Evolutionary conservation across 1,284 basidiomycete species (phyloP), one percentile per base, ranked within the genome.

Genomic region (Polyporus tsugae): DNA sequence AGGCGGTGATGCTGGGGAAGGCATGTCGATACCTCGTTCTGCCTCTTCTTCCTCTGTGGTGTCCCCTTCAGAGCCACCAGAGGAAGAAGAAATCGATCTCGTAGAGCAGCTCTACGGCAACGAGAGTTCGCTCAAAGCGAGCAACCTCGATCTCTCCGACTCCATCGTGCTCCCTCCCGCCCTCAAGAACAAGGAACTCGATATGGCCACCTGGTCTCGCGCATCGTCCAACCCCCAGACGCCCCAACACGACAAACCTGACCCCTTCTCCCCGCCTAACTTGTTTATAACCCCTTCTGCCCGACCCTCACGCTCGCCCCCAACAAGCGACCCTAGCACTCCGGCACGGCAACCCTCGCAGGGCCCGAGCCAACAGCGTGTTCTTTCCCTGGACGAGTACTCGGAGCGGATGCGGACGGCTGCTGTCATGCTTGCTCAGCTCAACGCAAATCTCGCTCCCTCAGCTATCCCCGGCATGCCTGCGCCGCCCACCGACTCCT

Each of bases 331-430:
- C 58, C 70, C 63, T 33, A 70, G 62, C 59, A 63, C 63, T 4
- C 65, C 65, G 55, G 62, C 67, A 38, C 65, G 64, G 36, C 66
- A 66, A 66, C 66, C 59, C 65, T 71, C 49, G 39, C 46, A 55
- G 69, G 63, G 62, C 55, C 29, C 41, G 65, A 1, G 60, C 36
- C 62, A 38, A 29, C 36, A 66, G 5, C 75, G 74, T 35, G 72
- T 77, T n/a, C 70, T 85, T 2, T 92, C 91, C 1, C 83, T 99
- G 38, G 97, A 99, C 76, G 97, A 99, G 75, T 99, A 99, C 78
- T 97, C 97, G 0, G 95, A 98, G 76, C 90, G 97, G 55, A 99
- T 99, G 97, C 91, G 95, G 17, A 99, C 96, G 11, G 97, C 97
- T 1, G 97, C 98, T 4, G 92, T 99, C 75, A 99, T 99, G 97